Evolutionary conservation across 208 protist species (phyloP).

Genomic region (Crithidia brevicula): DNA sequence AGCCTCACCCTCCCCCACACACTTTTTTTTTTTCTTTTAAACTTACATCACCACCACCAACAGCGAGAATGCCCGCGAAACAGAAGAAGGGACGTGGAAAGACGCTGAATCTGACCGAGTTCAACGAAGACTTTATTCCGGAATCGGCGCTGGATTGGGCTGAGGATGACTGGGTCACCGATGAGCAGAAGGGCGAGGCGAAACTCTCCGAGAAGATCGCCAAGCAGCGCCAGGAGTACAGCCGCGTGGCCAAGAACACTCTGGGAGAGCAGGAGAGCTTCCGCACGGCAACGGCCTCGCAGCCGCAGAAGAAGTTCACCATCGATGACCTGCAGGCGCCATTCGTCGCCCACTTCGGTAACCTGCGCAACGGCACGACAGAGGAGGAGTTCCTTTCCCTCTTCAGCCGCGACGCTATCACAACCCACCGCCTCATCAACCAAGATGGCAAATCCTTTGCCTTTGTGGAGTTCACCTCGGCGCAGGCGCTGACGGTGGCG

Average conservation of each 20-base stretch:
- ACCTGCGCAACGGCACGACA: conserved; percentile 81
- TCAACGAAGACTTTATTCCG: conserved; percentile 80
- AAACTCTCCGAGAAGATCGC: conserved; percentile 63
- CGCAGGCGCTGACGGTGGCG: conserved; percentile 67
- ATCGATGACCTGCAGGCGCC: conserved; percentile 68
- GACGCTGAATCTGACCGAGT: conserved; percentile 79
- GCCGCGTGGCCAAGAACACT: conserved; percentile 62
- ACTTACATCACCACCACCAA: background rate
- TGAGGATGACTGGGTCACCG: conserved; percentile 62
- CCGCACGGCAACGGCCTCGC: conserved; percentile 41
- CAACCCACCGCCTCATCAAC: conserved; percentile 70
- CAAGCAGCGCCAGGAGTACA: conserved; percentile 62
- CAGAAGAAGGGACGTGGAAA: conserved; percentile 79
- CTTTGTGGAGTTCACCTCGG: conserved; percentile 82
- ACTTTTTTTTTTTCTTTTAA: background rate
- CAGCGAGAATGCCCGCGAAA: conserved; percentile 59
- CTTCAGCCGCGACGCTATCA: conserved; percentile 65
- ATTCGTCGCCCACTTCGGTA: conserved; percentile 84
- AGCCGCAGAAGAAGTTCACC: conserved; percentile 26
- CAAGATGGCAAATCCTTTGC: conserved; percentile 86
- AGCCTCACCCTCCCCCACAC: background rate
- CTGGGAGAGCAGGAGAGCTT: conserved; percentile 68
- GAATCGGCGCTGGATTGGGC: conserved; percentile 83
- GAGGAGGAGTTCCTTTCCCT: conserved; percentile 77
- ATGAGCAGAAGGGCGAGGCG: conserved; percentile 60